Evolutionary conservation across 345 rosid species (phyloP).

Genomic region (Eucalyptus polyanthemos): DNA sequence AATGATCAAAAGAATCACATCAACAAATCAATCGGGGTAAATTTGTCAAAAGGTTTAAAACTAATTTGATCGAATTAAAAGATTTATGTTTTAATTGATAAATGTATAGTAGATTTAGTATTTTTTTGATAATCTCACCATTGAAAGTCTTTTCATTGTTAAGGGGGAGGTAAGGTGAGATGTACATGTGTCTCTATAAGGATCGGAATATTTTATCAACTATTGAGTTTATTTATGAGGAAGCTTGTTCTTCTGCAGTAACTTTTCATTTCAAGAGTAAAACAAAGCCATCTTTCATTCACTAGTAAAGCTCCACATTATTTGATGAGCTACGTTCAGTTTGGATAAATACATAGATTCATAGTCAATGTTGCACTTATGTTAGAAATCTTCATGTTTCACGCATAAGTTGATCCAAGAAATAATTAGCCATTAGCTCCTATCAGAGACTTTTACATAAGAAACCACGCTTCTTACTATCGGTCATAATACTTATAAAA

Average conservation of each 20-base stretch:
- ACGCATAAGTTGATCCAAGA: not conserved
- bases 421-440: not conserved
- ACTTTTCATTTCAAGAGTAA: not conserved
- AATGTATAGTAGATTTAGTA: not conserved
- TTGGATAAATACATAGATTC: not conserved
- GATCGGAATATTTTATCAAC: not conserved
- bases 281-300: not conserved
- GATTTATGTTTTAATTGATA: not conserved
- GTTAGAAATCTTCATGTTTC: not conserved
- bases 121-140: not conserved
- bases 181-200: accelerated
- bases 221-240: not conserved
- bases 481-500: accelerated
- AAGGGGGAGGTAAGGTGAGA: not conserved
- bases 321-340: not conserved
- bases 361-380: not conserved
- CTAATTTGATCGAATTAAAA: not conserved
- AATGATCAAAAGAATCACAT: not conserved
- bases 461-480: not conserved
- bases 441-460: not conserved
- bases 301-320: not conserved
- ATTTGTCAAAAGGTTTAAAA: accelerated
- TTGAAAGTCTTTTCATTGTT: not conserved
- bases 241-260: not conserved
- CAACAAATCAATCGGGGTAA: too few relatives aligned